Evolutionary conservation across 495 filamentous ascomycete genomes (phyloP).

Genomic region (Penicillium lagena): DNA sequence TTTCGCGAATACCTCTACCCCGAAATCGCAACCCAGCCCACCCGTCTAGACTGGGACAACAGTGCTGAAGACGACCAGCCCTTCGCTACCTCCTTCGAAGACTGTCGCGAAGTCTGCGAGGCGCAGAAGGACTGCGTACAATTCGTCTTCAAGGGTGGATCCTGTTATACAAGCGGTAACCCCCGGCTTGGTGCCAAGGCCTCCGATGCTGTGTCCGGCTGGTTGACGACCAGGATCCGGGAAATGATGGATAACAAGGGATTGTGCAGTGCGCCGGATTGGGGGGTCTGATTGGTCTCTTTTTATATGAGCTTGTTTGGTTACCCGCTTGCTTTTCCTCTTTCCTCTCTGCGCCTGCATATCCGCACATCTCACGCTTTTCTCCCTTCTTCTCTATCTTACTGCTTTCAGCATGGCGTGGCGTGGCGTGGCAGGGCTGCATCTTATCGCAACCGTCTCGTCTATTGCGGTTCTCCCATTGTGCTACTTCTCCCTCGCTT

Average conservation of each 20-base stretch:
- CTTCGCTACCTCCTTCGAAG: constrained; percentile 21
- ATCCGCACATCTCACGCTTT: not conserved
- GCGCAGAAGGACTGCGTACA: constrained; percentile 24
- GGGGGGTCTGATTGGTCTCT: constrained; percentile 17
- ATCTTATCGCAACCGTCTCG: no score
- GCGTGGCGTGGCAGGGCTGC: no score
- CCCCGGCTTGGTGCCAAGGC: constrained; percentile 27
- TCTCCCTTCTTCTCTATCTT: not conserved
- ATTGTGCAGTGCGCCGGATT: constrained; percentile 24
- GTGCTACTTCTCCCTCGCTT: no score
- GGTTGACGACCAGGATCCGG: constrained; percentile 27
- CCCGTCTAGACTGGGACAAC: constrained; percentile 40
- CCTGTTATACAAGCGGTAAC: constrained; percentile 25
- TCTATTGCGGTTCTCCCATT: no score
- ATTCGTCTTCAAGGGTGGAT: constrained; percentile 26
- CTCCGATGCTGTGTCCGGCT: constrained; percentile 25
- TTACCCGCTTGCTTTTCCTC: not conserved
- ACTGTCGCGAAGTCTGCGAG: constrained; percentile 29
- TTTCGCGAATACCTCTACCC: constrained; percentile 39
- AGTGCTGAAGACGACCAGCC: constrained; percentile 30
- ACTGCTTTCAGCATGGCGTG: no score
- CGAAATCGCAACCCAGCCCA: constrained; percentile 19
- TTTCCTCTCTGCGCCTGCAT: not conserved
- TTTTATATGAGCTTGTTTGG: not conserved
- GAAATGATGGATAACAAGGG: constrained; percentile 25